Percentiles rank a stretch among this genome's conserved stretches.
phyloP scores from a whole-genome alignment of 2,329 filamentous ascomycete genomes.

The Biscogniauxia mediterranea region DNA sequence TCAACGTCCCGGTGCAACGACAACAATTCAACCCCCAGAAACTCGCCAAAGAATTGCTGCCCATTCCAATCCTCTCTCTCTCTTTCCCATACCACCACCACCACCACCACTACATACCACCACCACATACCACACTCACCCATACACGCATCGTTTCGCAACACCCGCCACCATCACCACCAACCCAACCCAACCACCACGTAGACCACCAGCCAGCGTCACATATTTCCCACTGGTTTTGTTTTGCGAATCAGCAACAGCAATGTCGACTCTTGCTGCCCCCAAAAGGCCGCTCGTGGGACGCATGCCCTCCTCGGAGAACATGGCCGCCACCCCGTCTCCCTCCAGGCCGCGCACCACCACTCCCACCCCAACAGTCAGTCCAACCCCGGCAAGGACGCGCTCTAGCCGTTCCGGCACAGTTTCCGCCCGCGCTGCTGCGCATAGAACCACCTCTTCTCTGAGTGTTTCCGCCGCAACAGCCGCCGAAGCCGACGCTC shows the following conservation, averaged over 20 bases:
- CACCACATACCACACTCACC: not conserved
- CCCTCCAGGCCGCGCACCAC: slow-evolving; percentile 47
- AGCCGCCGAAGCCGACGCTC: slow-evolving; percentile 66
- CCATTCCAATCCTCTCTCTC: not conserved
- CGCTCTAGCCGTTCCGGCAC: slow-evolving; percentile 64
- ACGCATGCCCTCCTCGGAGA: not conserved
- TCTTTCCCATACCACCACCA: not conserved
- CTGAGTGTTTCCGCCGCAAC: slow-evolving; percentile 42
- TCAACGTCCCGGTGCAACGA: not conserved
- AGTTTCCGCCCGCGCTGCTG: slow-evolving; percentile 73
- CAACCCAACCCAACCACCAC: too few species aligned
- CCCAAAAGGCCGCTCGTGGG: slow-evolving; percentile 50
- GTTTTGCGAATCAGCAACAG: not conserved
- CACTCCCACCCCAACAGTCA: slow-evolving; percentile 46
- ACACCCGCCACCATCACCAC: too few species aligned
- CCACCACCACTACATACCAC: not conserved
- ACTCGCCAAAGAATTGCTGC: not conserved
- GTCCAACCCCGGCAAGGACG: slow-evolving; percentile 51
- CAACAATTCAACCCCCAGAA: not conserved
- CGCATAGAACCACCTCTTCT: slow-evolving; percentile 55
- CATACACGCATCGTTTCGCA: not conserved
- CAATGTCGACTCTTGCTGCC: slow-evolving; percentile 32
- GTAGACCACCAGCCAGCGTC: too few species aligned
- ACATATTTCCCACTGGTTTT: not conserved
- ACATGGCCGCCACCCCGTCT: slow-evolving; percentile 21